Evolutionary conservation across 2,329 filamentous ascomycete genomes (phyloP).

Genomic region (Colletotrichum echinochloae): DNA sequence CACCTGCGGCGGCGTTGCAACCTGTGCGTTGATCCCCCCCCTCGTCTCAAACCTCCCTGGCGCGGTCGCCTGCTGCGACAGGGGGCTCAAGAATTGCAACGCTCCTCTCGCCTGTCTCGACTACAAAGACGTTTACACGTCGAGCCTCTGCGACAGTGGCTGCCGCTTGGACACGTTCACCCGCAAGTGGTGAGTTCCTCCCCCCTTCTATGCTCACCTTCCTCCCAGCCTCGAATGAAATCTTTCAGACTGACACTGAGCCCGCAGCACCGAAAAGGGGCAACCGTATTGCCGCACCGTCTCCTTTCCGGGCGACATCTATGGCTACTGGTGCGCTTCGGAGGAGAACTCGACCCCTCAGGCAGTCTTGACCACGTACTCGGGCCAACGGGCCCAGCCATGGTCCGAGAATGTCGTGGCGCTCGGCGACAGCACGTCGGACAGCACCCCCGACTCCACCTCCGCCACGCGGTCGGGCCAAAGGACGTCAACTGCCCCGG

Average conservation of each 20-base stretch:
- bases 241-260: slow-evolving; percentile 40
- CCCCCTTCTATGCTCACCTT: no score
- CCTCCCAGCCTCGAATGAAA: not conserved
- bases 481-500: not conserved
- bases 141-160: slow-evolving; percentile 54
- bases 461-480: slow-evolving; percentile 1
- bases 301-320: slow-evolving; percentile 54
- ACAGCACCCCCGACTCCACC: slow-evolving; percentile 2
- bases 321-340: slow-evolving; percentile 59
- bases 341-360: slow-evolving; percentile 50
- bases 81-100: slow-evolving; percentile 49
- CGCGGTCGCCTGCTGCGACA: slow-evolving; percentile 58
- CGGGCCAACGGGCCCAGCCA: slow-evolving; percentile 50
- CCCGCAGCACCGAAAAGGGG: slow-evolving; percentile 50
- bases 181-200: slow-evolving; percentile 58
- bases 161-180: slow-evolving; percentile 56
- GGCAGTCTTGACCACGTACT: slow-evolving; percentile 55
- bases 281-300: slow-evolving; percentile 60
- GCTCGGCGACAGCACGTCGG: slow-evolving; percentile 19
- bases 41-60: slow-evolving; percentile 46
- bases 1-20: slow-evolving; percentile 51
- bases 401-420: slow-evolving; percentile 44
- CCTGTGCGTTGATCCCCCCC: slow-evolving; percentile 57
- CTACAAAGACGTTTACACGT: slow-evolving; percentile 49
- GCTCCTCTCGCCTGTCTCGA: slow-evolving; percentile 55